Evolutionary conservation across 805 yeast species (phyloP).

Genomic region (Metschnikowia bowlesiae): DNA sequence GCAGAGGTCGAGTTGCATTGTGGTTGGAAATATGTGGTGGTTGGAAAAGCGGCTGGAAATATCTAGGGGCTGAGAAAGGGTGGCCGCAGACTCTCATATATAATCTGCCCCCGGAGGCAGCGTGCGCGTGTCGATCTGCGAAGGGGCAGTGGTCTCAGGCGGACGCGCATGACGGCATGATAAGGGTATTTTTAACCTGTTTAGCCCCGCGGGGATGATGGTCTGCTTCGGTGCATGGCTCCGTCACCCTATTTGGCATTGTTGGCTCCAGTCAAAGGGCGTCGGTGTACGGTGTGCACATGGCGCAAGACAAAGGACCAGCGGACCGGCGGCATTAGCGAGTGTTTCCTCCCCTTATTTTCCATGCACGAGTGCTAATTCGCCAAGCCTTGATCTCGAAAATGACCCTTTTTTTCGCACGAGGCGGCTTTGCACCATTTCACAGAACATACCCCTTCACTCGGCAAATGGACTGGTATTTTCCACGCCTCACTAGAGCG

Average conservation of each 20-base stretch:
- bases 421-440: neutral
- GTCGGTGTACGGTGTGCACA: neutral
- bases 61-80: neutral
- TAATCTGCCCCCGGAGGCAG: neutral
- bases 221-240: neutral
- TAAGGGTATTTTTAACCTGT: neutral
- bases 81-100: neutral
- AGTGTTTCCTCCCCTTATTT: neutral
- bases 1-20: conserved; percentile 12
- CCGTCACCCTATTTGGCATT: neutral
- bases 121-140: neutral
- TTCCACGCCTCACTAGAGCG: too few relatives aligned
- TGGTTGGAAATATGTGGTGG: neutral
- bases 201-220: neutral
- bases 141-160: conserved; percentile 2
- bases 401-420: neutral
- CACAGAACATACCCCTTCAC: neutral
- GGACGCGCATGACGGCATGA: neutral
- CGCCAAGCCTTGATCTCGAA: neutral
- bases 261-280: neutral
- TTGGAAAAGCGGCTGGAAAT: conserved; percentile 1
- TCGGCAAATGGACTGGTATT: neutral
- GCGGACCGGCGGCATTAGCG: neutral
- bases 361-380: neutral
- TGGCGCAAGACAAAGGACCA: neutral